Evolutionary conservation across 768 basidiomycete genomes (phyloP).

Genomic region (Pleurotus eryngii): DNA sequence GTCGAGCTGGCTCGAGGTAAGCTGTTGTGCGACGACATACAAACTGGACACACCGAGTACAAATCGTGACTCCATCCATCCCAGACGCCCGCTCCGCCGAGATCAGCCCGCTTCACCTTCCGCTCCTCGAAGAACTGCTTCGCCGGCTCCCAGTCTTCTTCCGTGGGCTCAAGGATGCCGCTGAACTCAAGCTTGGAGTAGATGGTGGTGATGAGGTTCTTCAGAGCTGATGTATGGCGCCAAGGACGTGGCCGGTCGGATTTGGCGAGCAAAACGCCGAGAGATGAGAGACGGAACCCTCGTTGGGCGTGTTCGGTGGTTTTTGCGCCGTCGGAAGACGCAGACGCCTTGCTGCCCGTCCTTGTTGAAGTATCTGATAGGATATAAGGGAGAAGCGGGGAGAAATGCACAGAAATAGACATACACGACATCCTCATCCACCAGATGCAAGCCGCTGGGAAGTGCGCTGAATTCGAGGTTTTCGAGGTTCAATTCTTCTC

Average conservation of each 20-base stretch:
- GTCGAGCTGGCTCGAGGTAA: conserved; percentile 11
- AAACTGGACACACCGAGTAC: conserved; percentile 38
- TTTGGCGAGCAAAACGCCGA: conserved; percentile 69
- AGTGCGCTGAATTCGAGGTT: conserved; percentile 78
- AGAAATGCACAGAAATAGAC: conserved; percentile 20
- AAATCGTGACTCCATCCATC: conserved; percentile 67
- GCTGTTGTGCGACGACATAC: too few species aligned
- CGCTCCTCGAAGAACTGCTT: conserved; percentile 64
- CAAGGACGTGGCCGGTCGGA: conserved; percentile 71
- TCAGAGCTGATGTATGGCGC: conserved; percentile 64
- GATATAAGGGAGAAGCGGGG: background rate
- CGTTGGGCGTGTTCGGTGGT: conserved; percentile 72
- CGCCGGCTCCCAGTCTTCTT: conserved; percentile 62
- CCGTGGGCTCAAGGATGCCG: conserved; percentile 45
- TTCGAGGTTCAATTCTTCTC: conserved; percentile 59
- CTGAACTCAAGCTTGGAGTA: conserved; percentile 48
- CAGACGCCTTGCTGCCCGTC: conserved; percentile 68
- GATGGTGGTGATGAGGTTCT: conserved; percentile 51
- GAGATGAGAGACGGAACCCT: conserved; percentile 75
- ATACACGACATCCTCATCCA: conserved; percentile 79
- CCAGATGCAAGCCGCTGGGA: conserved; percentile 77
- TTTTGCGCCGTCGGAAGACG: conserved; percentile 63
- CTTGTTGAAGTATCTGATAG: conserved; percentile 66
- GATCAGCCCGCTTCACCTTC: conserved; percentile 44
- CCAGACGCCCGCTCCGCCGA: conserved; percentile 61